Conservation (phyloP, 371 early-diverging fungal species). For the Apophysomyces variabilis region DNA sequence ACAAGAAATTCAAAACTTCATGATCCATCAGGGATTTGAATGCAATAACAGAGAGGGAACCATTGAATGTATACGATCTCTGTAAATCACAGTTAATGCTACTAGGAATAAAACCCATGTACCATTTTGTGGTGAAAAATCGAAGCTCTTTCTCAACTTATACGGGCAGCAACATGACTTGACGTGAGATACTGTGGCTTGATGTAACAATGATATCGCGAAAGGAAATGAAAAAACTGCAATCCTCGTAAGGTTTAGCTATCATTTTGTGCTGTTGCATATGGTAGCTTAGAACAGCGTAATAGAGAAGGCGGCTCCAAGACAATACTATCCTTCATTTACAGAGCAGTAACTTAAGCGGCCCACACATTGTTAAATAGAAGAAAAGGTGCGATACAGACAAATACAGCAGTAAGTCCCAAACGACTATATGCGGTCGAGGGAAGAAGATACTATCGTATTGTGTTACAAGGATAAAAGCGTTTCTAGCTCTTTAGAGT, state of each 20-base stretch:
- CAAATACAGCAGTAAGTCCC: too few relatives aligned
- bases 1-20: conserved; percentile 22
- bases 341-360: background rate
- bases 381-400: too few relatives aligned
- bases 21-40: conserved; percentile 24
- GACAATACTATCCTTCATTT: background rate
- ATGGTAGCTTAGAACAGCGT: background rate
- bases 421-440: too few relatives aligned
- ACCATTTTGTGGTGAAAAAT: too few relatives aligned
- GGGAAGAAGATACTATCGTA: background rate
- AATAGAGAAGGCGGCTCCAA: background rate
- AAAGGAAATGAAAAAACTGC: background rate
- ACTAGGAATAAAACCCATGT: too few relatives aligned
- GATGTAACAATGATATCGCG: too few relatives aligned
- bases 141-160: too few relatives aligned
- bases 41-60: conserved; percentile 18
- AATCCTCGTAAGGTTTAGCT: background rate
- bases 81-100: background rate
- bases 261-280: background rate
- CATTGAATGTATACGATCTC: conserved; percentile 15
- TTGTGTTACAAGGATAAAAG: background rate
- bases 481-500: conserved; percentile 13
- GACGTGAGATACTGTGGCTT: too few relatives aligned
- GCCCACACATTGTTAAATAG: too few relatives aligned
- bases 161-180: too few relatives aligned